Evolutionary conservation across 1,284 basidiomycete species (phyloP).

Genomic region (Volvariella surrecta): DNA sequence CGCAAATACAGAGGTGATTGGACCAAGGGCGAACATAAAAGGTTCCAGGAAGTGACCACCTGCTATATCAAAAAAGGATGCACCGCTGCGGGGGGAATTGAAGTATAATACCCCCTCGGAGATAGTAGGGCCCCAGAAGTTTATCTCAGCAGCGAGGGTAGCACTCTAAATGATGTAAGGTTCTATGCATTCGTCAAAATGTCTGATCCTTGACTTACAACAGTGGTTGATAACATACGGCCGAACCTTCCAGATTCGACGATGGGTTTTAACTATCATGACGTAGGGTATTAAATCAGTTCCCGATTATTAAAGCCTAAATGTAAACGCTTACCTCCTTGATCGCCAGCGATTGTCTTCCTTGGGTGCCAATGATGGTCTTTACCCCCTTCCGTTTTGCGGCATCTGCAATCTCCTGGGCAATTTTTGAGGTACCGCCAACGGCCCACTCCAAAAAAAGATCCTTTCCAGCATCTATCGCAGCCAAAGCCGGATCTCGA

Average conservation of each 20-base stretch:
- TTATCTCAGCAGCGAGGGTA: conserved; percentile 10
- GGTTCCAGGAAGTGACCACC: conserved; percentile 22
- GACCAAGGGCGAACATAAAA: conserved; percentile 21
- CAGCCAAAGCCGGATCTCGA: conserved; percentile 18
- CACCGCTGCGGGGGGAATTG: conserved; percentile 12
- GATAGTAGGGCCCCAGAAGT: conserved; percentile 15
- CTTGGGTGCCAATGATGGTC: conserved; percentile 25
- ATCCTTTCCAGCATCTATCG: conserved; percentile 26
- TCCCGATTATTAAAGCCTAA: too few species aligned
- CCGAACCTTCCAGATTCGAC: conserved; percentile 24
- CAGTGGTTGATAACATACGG: conserved; percentile 19
- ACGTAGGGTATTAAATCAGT: too few species aligned
- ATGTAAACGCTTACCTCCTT: conserved; percentile 16
- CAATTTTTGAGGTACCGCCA: conserved; percentile 21
- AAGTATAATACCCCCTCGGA: conserved; percentile 9
- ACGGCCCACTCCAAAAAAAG: conserved; percentile 32
- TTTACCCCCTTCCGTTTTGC: conserved; percentile 22
- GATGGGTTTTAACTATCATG: conserved; percentile 20
- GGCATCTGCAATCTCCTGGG: conserved; percentile 20
- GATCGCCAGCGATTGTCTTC: conserved; percentile 16
- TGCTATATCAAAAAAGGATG: conserved; percentile 18
- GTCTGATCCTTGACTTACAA: conserved; percentile 11
- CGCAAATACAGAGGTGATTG: conserved; percentile 21
- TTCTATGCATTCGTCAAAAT: too few species aligned
- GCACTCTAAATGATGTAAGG: conserved; percentile 1